Conservation (phyloP, 352 stramenopile genomes). For the Pythium sukuiense region DNA sequence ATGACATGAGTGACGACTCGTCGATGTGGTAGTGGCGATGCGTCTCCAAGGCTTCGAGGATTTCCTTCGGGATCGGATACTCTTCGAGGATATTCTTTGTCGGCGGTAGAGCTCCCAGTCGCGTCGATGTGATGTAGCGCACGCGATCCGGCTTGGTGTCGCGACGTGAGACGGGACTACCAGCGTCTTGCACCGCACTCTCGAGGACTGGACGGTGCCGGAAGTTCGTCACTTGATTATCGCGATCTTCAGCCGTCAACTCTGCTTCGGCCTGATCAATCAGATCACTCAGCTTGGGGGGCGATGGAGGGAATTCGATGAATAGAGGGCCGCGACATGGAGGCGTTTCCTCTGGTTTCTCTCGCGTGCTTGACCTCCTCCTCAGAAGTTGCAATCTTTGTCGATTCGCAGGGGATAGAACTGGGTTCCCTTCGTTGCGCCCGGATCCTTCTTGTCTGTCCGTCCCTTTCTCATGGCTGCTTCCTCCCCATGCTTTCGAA, state of each 20-base stretch:
- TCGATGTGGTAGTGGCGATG: conserved; percentile 69
- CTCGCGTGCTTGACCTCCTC: background rate
- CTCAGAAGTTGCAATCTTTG: background rate
- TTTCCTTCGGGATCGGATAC: conserved; percentile 69
- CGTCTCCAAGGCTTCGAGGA: conserved; percentile 59
- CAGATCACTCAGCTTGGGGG: conserved; percentile 30
- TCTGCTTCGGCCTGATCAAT: conserved; percentile 35
- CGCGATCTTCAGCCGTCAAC: conserved; percentile 3
- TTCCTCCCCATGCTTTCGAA: conserved; percentile 9
- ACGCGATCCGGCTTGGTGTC: conserved; percentile 42
- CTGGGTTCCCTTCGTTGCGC: background rate
- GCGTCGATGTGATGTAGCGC: conserved; percentile 74
- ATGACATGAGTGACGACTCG: conserved; percentile 54
- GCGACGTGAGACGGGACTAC: conserved; percentile 33
- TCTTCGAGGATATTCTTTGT: conserved; percentile 71
- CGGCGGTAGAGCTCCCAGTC: conserved; percentile 46
- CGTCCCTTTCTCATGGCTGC: conserved; percentile 28
- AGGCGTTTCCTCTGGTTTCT: background rate
- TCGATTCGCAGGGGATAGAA: background rate
- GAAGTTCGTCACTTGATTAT: conserved; percentile 57
- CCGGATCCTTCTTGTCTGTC: conserved; percentile 8
- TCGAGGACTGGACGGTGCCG: conserved; percentile 45
- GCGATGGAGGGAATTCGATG: conserved; percentile 26
- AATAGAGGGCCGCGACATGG: conserved; percentile 2
- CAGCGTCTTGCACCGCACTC: conserved; percentile 40